Percentiles rank a stretch among this genome's conserved stretches.
Evolutionary conservation across 2,329 filamentous ascomycete genomes (phyloP).

Genomic region (Nemania sp.): DNA sequence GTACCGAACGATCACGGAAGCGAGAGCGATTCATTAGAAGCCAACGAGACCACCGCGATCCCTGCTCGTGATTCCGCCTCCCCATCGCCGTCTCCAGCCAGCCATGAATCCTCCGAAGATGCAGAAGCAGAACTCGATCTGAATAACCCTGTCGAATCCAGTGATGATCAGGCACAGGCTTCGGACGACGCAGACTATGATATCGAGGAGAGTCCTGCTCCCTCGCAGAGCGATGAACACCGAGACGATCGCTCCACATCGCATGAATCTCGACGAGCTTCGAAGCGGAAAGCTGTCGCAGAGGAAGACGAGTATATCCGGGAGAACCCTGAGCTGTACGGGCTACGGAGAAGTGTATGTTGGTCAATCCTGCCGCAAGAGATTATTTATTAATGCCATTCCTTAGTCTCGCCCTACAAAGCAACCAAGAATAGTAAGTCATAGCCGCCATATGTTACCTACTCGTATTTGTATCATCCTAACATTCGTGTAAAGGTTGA

Average conservation of each 20-base stretch:
- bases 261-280: constrained; percentile 66
- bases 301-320: constrained; percentile 83
- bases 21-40: constrained; percentile 78
- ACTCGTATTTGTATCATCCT: constrained; percentile 6
- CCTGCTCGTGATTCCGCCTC: constrained; percentile 47
- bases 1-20: constrained; percentile 51
- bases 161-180: constrained; percentile 54
- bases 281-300: constrained; percentile 71
- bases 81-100: constrained; percentile 39
- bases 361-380: constrained; percentile 18
- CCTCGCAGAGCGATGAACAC: constrained; percentile 49
- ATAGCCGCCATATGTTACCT: not conserved
- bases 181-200: constrained; percentile 78
- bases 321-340: constrained; percentile 93
- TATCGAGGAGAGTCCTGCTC: constrained; percentile 63
- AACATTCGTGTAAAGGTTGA: constrained; percentile 38
- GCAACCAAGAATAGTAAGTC: constrained; percentile 60
- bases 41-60: constrained; percentile 59
- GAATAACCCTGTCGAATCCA: constrained; percentile 45
- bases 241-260: constrained; percentile 68
- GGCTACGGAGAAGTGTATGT: constrained; percentile 86
- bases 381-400: constrained; percentile 40
- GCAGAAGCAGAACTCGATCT: constrained; percentile 43
- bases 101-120: constrained; percentile 35
- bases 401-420: constrained; percentile 59